Evolutionary conservation across 345 rosid species (phyloP), one percentile per base, ranked within the genome.

Genomic region (Citrus medica): DNA sequence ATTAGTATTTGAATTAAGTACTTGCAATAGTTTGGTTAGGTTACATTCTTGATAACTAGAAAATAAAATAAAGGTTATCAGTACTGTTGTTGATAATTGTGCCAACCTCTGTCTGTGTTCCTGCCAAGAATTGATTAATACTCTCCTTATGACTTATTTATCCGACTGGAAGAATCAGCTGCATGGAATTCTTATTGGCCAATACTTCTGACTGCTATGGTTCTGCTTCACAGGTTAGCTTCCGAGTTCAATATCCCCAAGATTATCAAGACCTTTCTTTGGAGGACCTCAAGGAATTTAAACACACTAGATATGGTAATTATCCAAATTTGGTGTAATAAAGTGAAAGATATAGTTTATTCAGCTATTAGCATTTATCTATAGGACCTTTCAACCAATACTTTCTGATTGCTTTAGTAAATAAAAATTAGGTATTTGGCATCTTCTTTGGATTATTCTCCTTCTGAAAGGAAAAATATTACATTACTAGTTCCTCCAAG

Each of bases 271-370:
- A 86, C 80, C 98, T 96, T 79, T 90, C 98, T 74, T 85, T 81
- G 60, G 98, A 96, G 84, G 99, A 96, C 87, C 99, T 94, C 80
- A 94, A 90, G 87, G 99, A 96, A 74, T 94, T 96, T 82, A 94
- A 94, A 87, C 97, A 94, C 76, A 92, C 97, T 56, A 92, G 99
- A 96, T 94, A 92, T 88, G 99, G 98, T 96, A 94, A 87, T 71
- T 69, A 79, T 71, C 33, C 10, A 21, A 71, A 62, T 67, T 67
- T 77, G 75, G 42, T 66, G n/a, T 51, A 28, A 51, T 14, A 38
- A 48, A 30, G 21, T 51, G 74, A 70, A 70, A 70, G 9, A 51
- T 70, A 22, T 22, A 70, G 60, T 53, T 25, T 27, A 17, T 59
- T 25, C 35, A 16, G 27, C 48, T 14, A 60, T 38, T 5, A 8